Percentiles rank a stretch among this genome's conserved stretches.
phyloP scores from a whole-genome alignment of 257 asterid species.

The Mitragyna speciosa region DNA sequence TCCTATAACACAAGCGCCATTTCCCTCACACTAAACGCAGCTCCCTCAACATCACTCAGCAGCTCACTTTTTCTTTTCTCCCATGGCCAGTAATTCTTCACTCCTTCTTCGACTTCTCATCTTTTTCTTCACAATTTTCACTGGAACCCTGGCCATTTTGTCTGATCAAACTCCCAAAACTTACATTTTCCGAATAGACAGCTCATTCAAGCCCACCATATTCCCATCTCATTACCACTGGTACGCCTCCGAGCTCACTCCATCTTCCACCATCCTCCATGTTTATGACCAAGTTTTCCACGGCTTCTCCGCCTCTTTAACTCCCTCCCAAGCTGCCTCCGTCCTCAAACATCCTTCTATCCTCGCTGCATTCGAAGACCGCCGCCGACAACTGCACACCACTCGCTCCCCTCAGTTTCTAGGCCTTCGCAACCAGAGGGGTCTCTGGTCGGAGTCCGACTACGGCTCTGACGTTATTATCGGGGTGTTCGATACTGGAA shows the following conservation, averaged over 20 bases:
- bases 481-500: slow-evolving; percentile 85
- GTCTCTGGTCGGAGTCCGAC: slow-evolving; percentile 90
- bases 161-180: slow-evolving; percentile 54
- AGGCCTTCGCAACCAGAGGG: slow-evolving; percentile 83
- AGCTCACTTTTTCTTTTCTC: slow-evolving; percentile 7
- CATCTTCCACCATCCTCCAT: slow-evolving; percentile 71
- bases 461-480: slow-evolving; percentile 87
- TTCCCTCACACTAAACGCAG: slow-evolving; percentile 17
- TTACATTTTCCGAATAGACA: slow-evolving; percentile 72
- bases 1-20: slow-evolving; percentile 27
- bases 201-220: slow-evolving; percentile 72
- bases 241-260: slow-evolving; percentile 80
- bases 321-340: slow-evolving; percentile 59
- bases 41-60: slow-evolving; percentile 18
- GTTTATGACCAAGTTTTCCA: slow-evolving; percentile 82
- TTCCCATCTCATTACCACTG: slow-evolving; percentile 89
- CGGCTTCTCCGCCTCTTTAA: slow-evolving; percentile 83
- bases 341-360: slow-evolving; percentile 66
- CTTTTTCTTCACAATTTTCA: slow-evolving; percentile 15
- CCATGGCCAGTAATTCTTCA: slow-evolving; percentile 26
- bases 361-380: slow-evolving; percentile 78
- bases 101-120: slow-evolving; percentile 31
- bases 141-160: slow-evolving; percentile 4
- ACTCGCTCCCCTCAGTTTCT: slow-evolving; percentile 97
- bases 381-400: slow-evolving; percentile 82